A percentile compares a stretch with the other conserved stretches of the same genome.
These are phyloP conservation scores for Actinomortierella ambigua DNA, from an alignment of 371 early-diverging fungal genomes.

Conservation along the genomic window DNA sequence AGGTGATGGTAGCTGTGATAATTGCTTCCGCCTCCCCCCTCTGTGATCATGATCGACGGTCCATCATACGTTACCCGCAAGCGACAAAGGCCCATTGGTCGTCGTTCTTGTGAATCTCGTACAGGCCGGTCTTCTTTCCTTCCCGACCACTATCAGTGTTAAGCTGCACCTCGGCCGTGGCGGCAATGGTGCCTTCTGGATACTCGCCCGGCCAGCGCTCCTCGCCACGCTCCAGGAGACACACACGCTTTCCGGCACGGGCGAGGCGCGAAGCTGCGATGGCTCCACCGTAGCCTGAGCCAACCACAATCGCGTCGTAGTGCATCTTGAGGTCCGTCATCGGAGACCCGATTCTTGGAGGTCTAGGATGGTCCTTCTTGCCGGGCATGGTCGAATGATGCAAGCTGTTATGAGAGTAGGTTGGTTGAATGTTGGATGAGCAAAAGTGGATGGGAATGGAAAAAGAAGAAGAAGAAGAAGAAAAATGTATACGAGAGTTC, in stretches of 20 bases:
- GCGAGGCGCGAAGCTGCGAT: constrained; percentile 51
- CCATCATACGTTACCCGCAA: constrained; percentile 39
- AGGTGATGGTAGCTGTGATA: no score
- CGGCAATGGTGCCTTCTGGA: constrained; percentile 37
- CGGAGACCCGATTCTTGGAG: constrained; percentile 31
- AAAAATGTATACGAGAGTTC: no score
- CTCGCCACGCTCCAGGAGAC: constrained; percentile 48
- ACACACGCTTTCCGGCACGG: constrained; percentile 49
- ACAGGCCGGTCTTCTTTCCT: constrained; percentile 46
- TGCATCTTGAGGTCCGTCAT: constrained; percentile 40
- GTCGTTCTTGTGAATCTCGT: constrained; percentile 44
- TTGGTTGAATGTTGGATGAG: no score
- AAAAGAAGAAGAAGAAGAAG: no score
- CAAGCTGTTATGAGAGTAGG: no score
- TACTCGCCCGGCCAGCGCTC: constrained; percentile 55
- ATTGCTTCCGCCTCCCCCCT: no score
- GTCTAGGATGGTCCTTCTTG: constrained; percentile 16
- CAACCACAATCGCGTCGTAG: constrained; percentile 51
- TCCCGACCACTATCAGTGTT: constrained; percentile 30
- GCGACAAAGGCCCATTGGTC: constrained; percentile 49
- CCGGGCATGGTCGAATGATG: constrained; percentile 9
- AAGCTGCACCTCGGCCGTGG: constrained; percentile 44
- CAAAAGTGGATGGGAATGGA: no score
- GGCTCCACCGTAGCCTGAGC: constrained; percentile 51
- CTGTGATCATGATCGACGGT: no score